phyloP scores from a whole-genome alignment of 2,329 filamentous ascomycete species.

The Colletotrichum tabaci region DNA sequence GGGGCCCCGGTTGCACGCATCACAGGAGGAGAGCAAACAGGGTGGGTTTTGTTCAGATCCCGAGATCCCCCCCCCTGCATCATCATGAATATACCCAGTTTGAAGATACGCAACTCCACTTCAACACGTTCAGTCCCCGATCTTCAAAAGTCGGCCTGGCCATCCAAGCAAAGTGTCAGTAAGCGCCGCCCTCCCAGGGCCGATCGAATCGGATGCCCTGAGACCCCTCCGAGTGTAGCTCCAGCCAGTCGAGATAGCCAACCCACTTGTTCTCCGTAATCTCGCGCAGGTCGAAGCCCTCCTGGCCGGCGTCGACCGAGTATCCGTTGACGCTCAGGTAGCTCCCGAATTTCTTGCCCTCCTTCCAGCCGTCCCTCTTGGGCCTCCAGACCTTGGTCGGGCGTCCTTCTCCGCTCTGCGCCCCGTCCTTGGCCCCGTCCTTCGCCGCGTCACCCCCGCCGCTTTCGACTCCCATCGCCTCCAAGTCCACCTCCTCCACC shows the following conservation, averaged over 20 bases:
- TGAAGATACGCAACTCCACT: background rate
- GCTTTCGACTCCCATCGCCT: constrained; percentile 35
- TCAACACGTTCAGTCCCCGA: background rate
- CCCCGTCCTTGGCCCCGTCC: background rate
- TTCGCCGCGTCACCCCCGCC: constrained; percentile 28
- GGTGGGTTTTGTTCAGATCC: background rate
- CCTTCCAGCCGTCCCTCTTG: constrained; percentile 48
- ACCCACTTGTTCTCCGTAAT: constrained; percentile 54
- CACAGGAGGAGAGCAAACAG: background rate
- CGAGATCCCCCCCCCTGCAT: background rate
- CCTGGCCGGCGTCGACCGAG: constrained; percentile 54
- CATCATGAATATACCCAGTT: background rate
- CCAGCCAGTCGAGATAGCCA: constrained; percentile 45
- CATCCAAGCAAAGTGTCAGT: constrained; percentile 4
- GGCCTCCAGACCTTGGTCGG: constrained; percentile 50
- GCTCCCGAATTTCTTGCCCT: constrained; percentile 42
- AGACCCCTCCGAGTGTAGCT: constrained; percentile 22
- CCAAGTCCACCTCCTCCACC: constrained; percentile 45
- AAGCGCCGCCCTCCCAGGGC: constrained; percentile 37
- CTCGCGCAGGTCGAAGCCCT: constrained; percentile 55
- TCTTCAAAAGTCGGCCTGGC: background rate
- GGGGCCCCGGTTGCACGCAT: background rate
- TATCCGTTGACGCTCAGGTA: constrained; percentile 58
- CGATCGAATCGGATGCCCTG: constrained; percentile 30
- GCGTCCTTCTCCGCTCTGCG: background rate